These are phyloP conservation scores for Claviceps sp. DNA, from an alignment of 2,329 filamentous ascomycete species.

Conservation along the genomic window DNA sequence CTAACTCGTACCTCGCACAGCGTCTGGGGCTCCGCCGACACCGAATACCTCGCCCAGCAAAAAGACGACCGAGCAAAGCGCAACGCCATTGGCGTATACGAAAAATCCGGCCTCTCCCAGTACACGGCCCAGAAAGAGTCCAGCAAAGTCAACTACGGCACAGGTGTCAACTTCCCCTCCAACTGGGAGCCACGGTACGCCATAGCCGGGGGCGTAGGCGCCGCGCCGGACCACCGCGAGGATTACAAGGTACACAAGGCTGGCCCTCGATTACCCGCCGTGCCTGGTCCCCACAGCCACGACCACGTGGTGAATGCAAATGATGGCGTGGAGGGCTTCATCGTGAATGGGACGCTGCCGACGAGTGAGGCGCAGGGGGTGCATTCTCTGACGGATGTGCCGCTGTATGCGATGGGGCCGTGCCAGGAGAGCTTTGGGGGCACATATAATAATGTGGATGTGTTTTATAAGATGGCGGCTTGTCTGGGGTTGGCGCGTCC, in stretches of 20 bases:
- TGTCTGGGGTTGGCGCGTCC: slow-evolving; percentile 43
- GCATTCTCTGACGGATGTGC: slow-evolving; percentile 65
- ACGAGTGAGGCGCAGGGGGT: slow-evolving; percentile 53
- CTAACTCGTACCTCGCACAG: slow-evolving; percentile 10
- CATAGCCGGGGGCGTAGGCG: slow-evolving; percentile 58
- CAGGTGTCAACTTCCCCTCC: slow-evolving; percentile 62
- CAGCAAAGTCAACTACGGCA: slow-evolving; percentile 52
- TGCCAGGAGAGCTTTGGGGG: slow-evolving; percentile 67
- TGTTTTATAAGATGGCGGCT: slow-evolving; percentile 62
- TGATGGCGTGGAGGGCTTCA: slow-evolving; percentile 52
- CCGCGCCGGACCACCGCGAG: slow-evolving; percentile 63
- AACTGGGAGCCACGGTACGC: slow-evolving; percentile 82
- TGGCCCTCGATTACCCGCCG: slow-evolving; percentile 49
- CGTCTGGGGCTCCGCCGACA: slow-evolving; percentile 72
- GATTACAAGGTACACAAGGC: slow-evolving; percentile 58
- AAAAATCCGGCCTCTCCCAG: slow-evolving; percentile 59
- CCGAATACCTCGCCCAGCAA: slow-evolving; percentile 57
- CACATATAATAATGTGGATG: slow-evolving; percentile 55
- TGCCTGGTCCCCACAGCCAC: slow-evolving; percentile 39
- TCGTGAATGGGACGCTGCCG: slow-evolving; percentile 64
- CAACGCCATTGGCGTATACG: slow-evolving; percentile 59
- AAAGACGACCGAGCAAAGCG: slow-evolving; percentile 58
- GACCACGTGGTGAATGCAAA: slow-evolving; percentile 52
- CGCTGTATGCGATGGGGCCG: slow-evolving; percentile 65
- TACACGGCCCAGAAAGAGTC: slow-evolving; percentile 45